Base-by-base conservation (phyloP, 169 alveolate genomes). In the Cryptosporidium parvum region DNA sequence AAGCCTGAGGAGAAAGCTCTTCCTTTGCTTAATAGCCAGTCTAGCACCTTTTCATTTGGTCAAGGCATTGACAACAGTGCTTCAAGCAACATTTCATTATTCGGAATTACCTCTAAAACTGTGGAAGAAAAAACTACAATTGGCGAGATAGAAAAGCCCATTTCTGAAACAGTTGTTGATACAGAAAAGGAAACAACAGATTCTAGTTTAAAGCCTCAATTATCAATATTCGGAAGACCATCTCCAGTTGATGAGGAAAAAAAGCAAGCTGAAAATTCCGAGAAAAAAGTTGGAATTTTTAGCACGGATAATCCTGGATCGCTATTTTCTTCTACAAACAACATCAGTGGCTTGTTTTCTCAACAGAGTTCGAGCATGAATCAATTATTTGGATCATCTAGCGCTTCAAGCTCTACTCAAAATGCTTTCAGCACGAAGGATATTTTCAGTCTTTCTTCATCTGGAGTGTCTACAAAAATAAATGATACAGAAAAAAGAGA, bases 91-190 rank as follows among this genome's bases (percentile, higher is more conserved):
- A 44, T 70, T 29, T 73, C 86, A 33, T 33, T 73, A 12, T 73
- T 58, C 56, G 86, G 86, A 35, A 29, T 71, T 71, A 45, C 58
- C 3, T 53, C 86, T 21, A 73, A 73, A 14, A n/a, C 26, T 35
- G 23, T 65, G 5, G 72, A 65, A 23, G 72, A 33, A 33, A 26
- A 31, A n/a, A 33, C 29, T 35, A n/a, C 0, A 65, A 59, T 1
- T 59, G 0, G 23, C 31, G 51, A 31, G 21, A 0, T 39, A 65
- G 72, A 33, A 65, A 65, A 65, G 7, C 33, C 72, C 0, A 4
- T 37, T 37, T 65, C 72, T 31, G 10, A 53, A 31, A 21, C n/a
- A 0, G 16, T 8, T 53, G 18, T 6, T 3, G 4, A 12, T 5
- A 0, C 16, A 5, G 53, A 53, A 58, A 37, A 53, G 0, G 51